Conservation (phyloP, 805 yeast genomes). For the Dipodascus albidus region DNA sequence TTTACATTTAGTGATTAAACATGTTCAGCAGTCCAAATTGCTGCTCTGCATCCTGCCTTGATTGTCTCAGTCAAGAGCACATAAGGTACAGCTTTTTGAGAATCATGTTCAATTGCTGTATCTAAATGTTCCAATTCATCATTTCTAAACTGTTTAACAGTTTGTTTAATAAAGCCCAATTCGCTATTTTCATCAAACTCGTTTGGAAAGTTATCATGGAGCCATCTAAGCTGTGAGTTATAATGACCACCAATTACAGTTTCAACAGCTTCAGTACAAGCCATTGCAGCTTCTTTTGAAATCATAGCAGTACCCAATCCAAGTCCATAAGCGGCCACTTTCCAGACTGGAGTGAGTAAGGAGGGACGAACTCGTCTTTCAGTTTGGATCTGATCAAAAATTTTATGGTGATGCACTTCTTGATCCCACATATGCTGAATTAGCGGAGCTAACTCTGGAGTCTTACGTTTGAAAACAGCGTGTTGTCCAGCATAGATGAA, state of each 20-base stretch:
- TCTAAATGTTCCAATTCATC: slow-evolving; percentile 92
- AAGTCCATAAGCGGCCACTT: slow-evolving; percentile 73
- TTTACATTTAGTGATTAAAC: too few species aligned
- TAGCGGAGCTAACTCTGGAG: slow-evolving; percentile 68
- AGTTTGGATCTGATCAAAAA: slow-evolving; percentile 69
- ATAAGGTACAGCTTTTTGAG: slow-evolving; percentile 89
- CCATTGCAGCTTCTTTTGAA: slow-evolving; percentile 97
- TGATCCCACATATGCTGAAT: slow-evolving; percentile 97
- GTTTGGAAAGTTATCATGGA: slow-evolving; percentile 54
- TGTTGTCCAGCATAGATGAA: slow-evolving; percentile 89
- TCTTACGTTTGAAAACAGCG: slow-evolving; percentile 53
- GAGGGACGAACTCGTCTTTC: slow-evolving; percentile 84
- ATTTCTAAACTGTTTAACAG: slow-evolving; percentile 72
- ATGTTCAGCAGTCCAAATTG: slow-evolving; percentile 2
- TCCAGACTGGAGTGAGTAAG: slow-evolving; percentile 86
- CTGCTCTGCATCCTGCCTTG: slow-evolving; percentile 2
- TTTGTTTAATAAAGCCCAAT: slow-evolving; percentile 42
- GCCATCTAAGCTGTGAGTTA: slow-evolving; percentile 73
- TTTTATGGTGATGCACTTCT: slow-evolving; percentile 79
- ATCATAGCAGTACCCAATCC: slow-evolving; percentile 80
- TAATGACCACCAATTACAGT: slow-evolving; percentile 96
- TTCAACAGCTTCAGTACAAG: slow-evolving; percentile 97
- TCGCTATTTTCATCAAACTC: slow-evolving; percentile 40
- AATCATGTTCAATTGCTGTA: slow-evolving; percentile 86
- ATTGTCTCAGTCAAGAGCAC: slow-evolving; percentile 52